Evolutionary conservation across 179 eudicot species (phyloP), one percentile per base, ranked within the genome.

Genomic region (Carnegiea gigantea): DNA sequence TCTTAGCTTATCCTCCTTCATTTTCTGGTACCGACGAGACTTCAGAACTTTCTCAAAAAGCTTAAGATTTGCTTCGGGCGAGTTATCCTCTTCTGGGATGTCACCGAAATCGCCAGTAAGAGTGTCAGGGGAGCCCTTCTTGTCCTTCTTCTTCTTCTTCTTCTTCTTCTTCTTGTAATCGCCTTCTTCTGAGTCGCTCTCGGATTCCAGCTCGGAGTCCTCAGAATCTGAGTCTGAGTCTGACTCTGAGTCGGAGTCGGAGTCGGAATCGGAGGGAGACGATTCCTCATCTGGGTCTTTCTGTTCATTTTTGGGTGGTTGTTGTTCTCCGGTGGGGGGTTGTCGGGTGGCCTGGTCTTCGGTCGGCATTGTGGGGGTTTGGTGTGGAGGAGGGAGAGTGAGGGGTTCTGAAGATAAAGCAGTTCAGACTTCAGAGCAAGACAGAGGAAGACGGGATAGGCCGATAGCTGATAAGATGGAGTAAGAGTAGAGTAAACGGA

Each of bases 11-110:
- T 84, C 84, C 2, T 81, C 77, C 18, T 76, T 77, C 14, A 75
- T 84, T 28, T 68, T 82, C 15, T 64, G 83, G 40, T 71, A 64
- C 0, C 85, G 78, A 33, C 80, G 85, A 43, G 91, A 84, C 43
- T 81, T 21, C 7, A 88, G 89, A 6, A 89, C 80, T 14, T 53
- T 67, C 46, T 36, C 68, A 74, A 89, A 86, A 18, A 88, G 85
- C 40, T 82, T 33, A 6, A 86, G 48, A 60, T 89, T 90, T 15
- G 86, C 80, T 23, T 85, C 92, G 9, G 81, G 85, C 5, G 87
- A 73, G 81, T 84, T 38, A 75, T 88, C 90, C 15, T 80, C 75
- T 13, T 83, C 85, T 0, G 80, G 51, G 5, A 78, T 80, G 78
- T 78, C 86, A 0, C 18, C 72, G 80, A 5, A 75, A 1, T 85